Base-by-base conservation (phyloP, 1,139 yeast genomes). In the Suhomyces wounanorum region DNA sequence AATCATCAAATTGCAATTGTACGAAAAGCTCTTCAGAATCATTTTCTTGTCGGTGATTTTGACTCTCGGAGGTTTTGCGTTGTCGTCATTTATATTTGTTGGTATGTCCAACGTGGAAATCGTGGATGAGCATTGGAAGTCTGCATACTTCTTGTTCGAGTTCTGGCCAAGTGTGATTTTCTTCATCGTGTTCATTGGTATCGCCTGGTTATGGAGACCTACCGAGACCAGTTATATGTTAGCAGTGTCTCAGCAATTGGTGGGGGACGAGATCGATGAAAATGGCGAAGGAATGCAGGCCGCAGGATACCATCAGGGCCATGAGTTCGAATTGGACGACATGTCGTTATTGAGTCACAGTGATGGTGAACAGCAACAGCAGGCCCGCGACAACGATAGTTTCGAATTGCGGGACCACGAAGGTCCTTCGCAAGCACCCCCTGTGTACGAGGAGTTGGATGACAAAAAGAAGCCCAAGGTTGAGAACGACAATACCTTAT, bases 131-230 rank as follows among this genome's bases (percentile, higher is more conserved):
- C 88, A 89, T 67, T 95, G 99, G 99, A 89, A 91, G 70, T 82
- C 90, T 37, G 84, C 96, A 57, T 92, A 89, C 76, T 91, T 95
- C 65, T 70, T 91, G 51, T 81, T 87, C 47, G 97, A 94, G 60
- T 95, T 96, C 72, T 91, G 99, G 97, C 96, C 97, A 38, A 85
- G 96, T 53, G 81, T 90, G 43, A 87, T 92, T 14, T 95, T 90
- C 71, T 90, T 88, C 65, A 70, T 85, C 44, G 92, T 92, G 44
- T 92, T 94, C 67, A 81, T 88, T 64, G 83, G 92, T 8, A 78
- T 95, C 59, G 89, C 97, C 11, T 85, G 91, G 77, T 82, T 94
- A 57, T 95, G 99, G 99, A 84, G 99, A 69, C 99, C 99, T 45
- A 92, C 98, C 0, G 96, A 89, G 61, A 90, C 96, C 40, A 91